Evolutionary conservation across 1,284 basidiomycete genomes (phyloP).

Genomic region (Rugosomyces carneus): DNA sequence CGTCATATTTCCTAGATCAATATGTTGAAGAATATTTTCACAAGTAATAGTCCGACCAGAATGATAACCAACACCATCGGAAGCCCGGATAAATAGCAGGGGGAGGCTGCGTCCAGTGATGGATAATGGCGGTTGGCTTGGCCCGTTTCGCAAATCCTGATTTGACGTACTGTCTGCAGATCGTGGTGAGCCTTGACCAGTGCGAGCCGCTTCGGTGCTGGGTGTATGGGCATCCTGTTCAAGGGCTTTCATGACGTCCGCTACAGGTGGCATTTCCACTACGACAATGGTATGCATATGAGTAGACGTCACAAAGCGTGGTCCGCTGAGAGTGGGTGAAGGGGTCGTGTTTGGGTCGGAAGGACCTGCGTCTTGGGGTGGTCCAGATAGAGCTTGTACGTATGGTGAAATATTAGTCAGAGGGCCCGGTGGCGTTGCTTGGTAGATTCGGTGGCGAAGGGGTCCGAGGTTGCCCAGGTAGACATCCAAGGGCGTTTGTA

Average conservation of each 20-base stretch:
- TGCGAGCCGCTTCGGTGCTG: slow-evolving; percentile 30
- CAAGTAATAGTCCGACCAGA: slow-evolving; percentile 79
- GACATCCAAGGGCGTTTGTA: slow-evolving; percentile 71
- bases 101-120: slow-evolving; percentile 62
- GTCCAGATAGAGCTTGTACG: slow-evolving; percentile 30
- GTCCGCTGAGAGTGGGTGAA: slow-evolving; percentile 26
- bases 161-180: slow-evolving; percentile 21
- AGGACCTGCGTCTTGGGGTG: slow-evolving; percentile 23
- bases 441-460: slow-evolving; percentile 64
- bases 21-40: slow-evolving; percentile 69
- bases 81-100: slow-evolving; percentile 67
- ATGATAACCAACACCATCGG: slow-evolving; percentile 77
- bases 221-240: slow-evolving; percentile 58
- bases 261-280: slow-evolving; percentile 70
- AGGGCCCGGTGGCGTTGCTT: slow-evolving; percentile 59
- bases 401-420: slow-evolving; percentile 56
- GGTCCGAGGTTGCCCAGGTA: slow-evolving; percentile 89
- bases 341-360: slow-evolving; percentile 29
- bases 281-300: slow-evolving; percentile 70
- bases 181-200: slow-evolving; percentile 28
- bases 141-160: slow-evolving; percentile 21
- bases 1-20: slow-evolving; percentile 44
- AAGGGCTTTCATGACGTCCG: slow-evolving; percentile 66
- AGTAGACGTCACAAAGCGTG: slow-evolving; percentile 44
- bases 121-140: slow-evolving; percentile 34